Evolutionary conservation across 768 basidiomycete species (phyloP), one percentile per base, ranked within the genome.

Genomic region (Leccinellum luteum): DNA sequence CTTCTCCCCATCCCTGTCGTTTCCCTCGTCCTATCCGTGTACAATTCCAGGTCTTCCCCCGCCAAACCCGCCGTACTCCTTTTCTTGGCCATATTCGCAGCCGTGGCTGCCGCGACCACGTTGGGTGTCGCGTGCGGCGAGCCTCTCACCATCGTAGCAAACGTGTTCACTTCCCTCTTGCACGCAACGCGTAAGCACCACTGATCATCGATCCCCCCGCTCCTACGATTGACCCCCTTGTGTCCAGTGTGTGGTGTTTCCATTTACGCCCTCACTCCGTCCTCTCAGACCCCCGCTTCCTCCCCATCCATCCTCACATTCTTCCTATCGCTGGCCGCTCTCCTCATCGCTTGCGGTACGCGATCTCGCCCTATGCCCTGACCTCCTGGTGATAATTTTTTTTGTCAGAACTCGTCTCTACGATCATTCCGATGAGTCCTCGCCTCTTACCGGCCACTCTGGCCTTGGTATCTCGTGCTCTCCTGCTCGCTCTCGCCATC

Each of bases 331-430:
- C 30, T 72, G 6, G 53, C 67, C 3, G 49, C 55, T 38, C 34
- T 72, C 19, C 58, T 74, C 6, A 55, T 69, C 43, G 52, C 51
- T 30, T 70, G 72, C 14, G 71, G 71, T 73, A 56, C 47, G 72
- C 58, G 14, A 15, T 60, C 32, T 32, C 25, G 3, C 14, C 48
- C 4, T 35, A 3, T 31, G 6, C 4, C 28, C 14, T 4, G n/a
- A 19, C 32, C 27, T 28, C 12, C 21, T 25, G 17, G 35, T 54
- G 31, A 60, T 14, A 10, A 8, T 32, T 6, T 7, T 6, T 7
- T 21, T 25, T 12, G 9, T 45, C 52, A 72, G 71, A 72, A 38
- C 58, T 70, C 23, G 41, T 69, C 38, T 63, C 71, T 44, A 48
- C 70, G 1, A 54, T 66, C 14, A 64, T 72, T 21, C 61, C 66